phyloP scores from a whole-genome alignment of 805 yeast species.

The Lachancea sp. region DNA sequence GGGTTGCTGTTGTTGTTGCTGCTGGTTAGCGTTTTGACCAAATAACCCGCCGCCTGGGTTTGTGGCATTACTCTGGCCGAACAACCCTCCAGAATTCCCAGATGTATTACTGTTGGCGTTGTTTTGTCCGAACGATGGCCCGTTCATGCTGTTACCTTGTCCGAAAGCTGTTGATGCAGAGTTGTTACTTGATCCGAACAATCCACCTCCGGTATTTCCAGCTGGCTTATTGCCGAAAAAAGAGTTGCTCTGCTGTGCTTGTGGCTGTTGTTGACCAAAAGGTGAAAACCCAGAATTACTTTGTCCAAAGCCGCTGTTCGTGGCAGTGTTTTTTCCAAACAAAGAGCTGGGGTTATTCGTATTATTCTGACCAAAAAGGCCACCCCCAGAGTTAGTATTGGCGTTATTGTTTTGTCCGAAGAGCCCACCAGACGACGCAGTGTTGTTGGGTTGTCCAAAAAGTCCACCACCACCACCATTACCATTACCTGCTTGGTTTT shows the following conservation, averaged over 20 bases:
- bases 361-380: slow-evolving; percentile 37
- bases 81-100: slow-evolving; percentile 33
- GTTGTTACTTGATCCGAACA: slow-evolving; percentile 38
- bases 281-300: slow-evolving; percentile 32
- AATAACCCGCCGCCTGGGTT: slow-evolving; percentile 34
- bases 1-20: slow-evolving; percentile 25
- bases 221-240: slow-evolving; percentile 20
- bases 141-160: slow-evolving; percentile 21
- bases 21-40: slow-evolving; percentile 25
- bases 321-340: slow-evolving; percentile 26
- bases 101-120: slow-evolving; percentile 11
- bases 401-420: slow-evolving; percentile 25
- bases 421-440: slow-evolving; percentile 19
- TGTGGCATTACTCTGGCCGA: slow-evolving; percentile 29
- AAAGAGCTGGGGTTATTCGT: slow-evolving; percentile 30
- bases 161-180: slow-evolving; percentile 35
- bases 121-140: slow-evolving; percentile 31
- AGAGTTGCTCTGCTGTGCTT: slow-evolving; percentile 21
- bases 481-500: slow-evolving; percentile 12
- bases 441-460: slow-evolving; percentile 28
- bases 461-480: slow-evolving; percentile 30
- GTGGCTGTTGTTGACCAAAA: slow-evolving; percentile 35
- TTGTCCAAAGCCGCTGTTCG: slow-evolving; percentile 16
- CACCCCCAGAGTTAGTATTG: slow-evolving; percentile 23
- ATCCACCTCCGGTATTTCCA: slow-evolving; percentile 27